Evolutionary conservation across 331 rosid species (phyloP).

Genomic region (Quercus tomentella): DNA sequence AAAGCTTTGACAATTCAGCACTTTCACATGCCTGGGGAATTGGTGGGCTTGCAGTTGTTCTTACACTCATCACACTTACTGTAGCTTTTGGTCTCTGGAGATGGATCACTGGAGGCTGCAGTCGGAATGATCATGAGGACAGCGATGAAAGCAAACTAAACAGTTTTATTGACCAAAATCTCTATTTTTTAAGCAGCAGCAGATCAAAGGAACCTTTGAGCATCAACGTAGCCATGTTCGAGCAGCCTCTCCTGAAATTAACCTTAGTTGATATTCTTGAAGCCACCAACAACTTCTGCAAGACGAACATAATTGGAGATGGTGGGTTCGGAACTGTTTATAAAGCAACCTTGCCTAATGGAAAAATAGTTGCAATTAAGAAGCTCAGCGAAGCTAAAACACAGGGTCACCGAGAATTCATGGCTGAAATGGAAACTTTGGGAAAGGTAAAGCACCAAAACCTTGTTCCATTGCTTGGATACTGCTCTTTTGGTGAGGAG

Average conservation of each 20-base stretch:
- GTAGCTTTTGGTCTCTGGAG: slow-evolving; percentile 50
- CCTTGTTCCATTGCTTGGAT: slow-evolving; percentile 87
- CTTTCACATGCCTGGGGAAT: slow-evolving; percentile 56
- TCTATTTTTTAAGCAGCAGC: slow-evolving; percentile 85
- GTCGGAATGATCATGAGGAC: slow-evolving; percentile 50
- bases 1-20: slow-evolving; percentile 41
- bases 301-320: slow-evolving; percentile 90
- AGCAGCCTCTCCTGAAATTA: slow-evolving; percentile 88
- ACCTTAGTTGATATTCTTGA: slow-evolving; percentile 69
- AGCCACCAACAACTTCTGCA: slow-evolving; percentile 97
- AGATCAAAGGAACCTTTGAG: slow-evolving; percentile 91
- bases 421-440: slow-evolving; percentile 96
- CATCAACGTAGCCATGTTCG: slow-evolving; percentile 88
- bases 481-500: slow-evolving; percentile 92
- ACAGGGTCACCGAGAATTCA: slow-evolving; percentile 91
- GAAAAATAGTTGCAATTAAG: slow-evolving; percentile 84
- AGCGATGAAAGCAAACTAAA: slow-evolving; percentile 58
- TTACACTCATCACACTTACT: slow-evolving; percentile 34
- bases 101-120: slow-evolving; percentile 39
- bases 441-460: slow-evolving; percentile 96
- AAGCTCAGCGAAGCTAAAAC: slow-evolving; percentile 92
- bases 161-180: slow-evolving; percentile 63
- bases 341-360: slow-evolving; percentile 78
- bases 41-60: slow-evolving; percentile 53
- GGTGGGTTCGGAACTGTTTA: slow-evolving; percentile 99